Base-by-base conservation (phyloP, 1,139 yeast species). In the Trichomonascaceae sp. region DNA sequence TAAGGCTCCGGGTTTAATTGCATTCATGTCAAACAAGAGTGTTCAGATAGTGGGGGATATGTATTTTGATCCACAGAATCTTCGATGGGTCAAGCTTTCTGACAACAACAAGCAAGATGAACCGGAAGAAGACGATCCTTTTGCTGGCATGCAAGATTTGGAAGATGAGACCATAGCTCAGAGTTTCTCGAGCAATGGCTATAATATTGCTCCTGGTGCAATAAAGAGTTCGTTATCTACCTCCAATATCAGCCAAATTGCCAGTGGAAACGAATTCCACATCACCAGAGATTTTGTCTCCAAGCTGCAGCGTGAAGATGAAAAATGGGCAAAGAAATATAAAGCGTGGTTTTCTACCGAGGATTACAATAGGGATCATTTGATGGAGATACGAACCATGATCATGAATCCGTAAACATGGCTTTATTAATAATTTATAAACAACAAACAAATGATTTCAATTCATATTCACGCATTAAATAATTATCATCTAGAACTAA, bases 11-110 rank as follows among this genome's bases (percentile, higher is more conserved):
- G 75, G 74, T 1, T 60, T 73, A 18, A 71, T 72, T 57, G 70
- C 76, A 7, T 68, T 68, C 53, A 65, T 66, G 32, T 61, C 70
- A 20, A 61, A 66, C 48, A 66, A 66, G 62, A 62, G 68, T 39
- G 66, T 72, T 12, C 74, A 74, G 52, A 65, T 73, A 8, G 75
- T 72, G 12, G 76, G 77, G 1, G 78, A 80, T 56, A 84, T 84
- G 89, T 74, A 77, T 46, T 84, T 82, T 64, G 87, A 84, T 62
- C 77, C 81, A 3, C 77, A 75, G 22, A 78, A 79, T 53, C 69
- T 83, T 66, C 73, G 80, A 58, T 84, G 89, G 86, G 70, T 80
- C 9, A 76, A 73, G 55, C 66, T 62, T 20, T 62, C 60, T 24
- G 69, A 63, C n/a, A 63, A 58, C 36, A 59, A 56, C 10, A 55